Percentiles rank a stretch among this genome's conserved stretches.
Evolutionary conservation across 768 basidiomycete species (phyloP).

Genomic region (Pulveroboletus sp.): DNA sequence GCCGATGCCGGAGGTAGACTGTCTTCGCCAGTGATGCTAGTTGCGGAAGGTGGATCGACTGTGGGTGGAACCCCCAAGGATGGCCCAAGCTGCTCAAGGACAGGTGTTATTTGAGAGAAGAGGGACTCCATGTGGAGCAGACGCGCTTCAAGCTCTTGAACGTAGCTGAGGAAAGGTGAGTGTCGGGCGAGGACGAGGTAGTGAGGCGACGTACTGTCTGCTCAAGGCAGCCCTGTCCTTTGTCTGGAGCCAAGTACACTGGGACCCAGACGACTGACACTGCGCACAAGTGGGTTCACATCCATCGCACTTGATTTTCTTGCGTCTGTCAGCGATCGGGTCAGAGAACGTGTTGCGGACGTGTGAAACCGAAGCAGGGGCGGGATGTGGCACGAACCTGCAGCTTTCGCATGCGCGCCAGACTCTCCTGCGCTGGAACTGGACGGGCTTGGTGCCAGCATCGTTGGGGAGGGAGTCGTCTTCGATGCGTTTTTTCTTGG

Average conservation of each 20-base stretch:
- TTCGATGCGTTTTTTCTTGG: conserved; percentile 75
- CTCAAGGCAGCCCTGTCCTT: conserved; percentile 88
- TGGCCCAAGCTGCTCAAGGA: conserved; percentile 67
- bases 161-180: conserved; percentile 54
- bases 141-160: conserved; percentile 85
- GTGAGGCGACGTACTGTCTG: conserved; percentile 61
- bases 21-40: conserved; percentile 11
- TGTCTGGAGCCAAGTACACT: conserved; percentile 87
- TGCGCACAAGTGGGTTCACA: conserved; percentile 83
- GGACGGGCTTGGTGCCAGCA: conserved; percentile 61
- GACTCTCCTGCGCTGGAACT: conserved; percentile 73
- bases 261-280: conserved; percentile 65
- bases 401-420: conserved; percentile 91
- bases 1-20: conserved; percentile 24
- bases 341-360: conserved; percentile 13
- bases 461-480: conserved; percentile 51
- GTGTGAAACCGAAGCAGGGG: conserved; percentile 5
- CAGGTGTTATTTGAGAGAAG: conserved; percentile 78
- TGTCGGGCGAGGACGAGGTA: conserved; percentile 4
- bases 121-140: conserved; percentile 83
- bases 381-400: conserved; percentile 47
- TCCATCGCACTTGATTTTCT: conserved; percentile 94
- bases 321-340: conserved; percentile 49
- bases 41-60: conserved; percentile 26
- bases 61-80: conserved; percentile 41